These are phyloP conservation scores for Linnemannia exigua DNA, from an alignment of 192 early-diverging fungal genomes.

Conservation along the genomic window DNA sequence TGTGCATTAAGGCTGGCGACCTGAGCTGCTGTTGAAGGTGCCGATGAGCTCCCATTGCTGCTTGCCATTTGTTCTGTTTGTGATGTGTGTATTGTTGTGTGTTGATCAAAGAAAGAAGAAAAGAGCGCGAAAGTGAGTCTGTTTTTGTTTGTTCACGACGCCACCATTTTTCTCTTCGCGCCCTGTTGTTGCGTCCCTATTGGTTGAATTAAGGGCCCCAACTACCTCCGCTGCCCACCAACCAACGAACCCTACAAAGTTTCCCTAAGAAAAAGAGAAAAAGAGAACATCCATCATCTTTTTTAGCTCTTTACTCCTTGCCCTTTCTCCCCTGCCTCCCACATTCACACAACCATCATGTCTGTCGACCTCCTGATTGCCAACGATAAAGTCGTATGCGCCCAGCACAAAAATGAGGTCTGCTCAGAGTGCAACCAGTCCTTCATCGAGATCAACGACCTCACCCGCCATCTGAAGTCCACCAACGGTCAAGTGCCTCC, in stretches of 20 bases:
- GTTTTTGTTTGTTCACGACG: constrained; percentile 7
- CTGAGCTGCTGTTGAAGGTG: constrained; percentile 38
- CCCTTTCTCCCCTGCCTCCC: constrained; percentile 6
- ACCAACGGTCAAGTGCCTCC: constrained; percentile 76
- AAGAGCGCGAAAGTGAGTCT: neutral
- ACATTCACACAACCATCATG: constrained; percentile 17
- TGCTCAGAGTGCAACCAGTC: constrained; percentile 74
- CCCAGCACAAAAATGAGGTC: constrained; percentile 70
- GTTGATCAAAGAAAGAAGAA: constrained; percentile 11
- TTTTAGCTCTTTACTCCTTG: neutral
- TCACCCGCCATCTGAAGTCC: constrained; percentile 72
- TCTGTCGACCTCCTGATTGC: constrained; percentile 48
- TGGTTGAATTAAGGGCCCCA: constrained; percentile 9
- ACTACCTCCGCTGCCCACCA: neutral
- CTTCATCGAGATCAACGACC: constrained; percentile 74
- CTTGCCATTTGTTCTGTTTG: constrained; percentile 20
- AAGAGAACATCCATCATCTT: neutral
- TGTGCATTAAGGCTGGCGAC: constrained; percentile 40
- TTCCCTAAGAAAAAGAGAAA: neutral
- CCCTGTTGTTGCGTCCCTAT: constrained; percentile 16
- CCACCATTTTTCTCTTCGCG: neutral
- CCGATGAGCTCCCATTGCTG: constrained; percentile 21
- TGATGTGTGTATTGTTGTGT: neutral
- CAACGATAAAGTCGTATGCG: constrained; percentile 73
- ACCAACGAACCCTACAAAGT: neutral